Evolutionary conservation across 805 yeast species (phyloP), one percentile per base, ranked within the genome.

Genomic region (Millerozyma miso): DNA sequence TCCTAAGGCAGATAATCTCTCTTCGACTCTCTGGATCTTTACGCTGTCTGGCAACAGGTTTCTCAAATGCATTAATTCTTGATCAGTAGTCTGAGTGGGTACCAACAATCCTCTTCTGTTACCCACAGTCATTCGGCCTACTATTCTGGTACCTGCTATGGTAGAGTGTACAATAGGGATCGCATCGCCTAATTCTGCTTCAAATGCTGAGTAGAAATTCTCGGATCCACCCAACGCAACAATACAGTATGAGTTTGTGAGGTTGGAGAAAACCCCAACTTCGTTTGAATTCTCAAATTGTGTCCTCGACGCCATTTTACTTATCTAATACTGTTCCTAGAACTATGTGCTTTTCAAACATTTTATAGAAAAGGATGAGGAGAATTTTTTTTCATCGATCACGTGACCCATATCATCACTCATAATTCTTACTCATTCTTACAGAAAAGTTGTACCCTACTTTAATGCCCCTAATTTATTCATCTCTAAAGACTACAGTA

Each of bases 101-200:
- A 93, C 99, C 45, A 93, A 77, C 51, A 93, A 73, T 31, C 99
- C 99, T 65, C 98, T 81, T 74, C 99, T 85, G 79, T 93, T 93
- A 58, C 96, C 99, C 36, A 97, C 97, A 34, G 97, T 86, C 95
- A 93, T 85, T 67, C 99, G 80, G 59, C 99, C 99, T 47, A 93
- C 85, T 52, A 93, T 93, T 71, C 99, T 84, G 58, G 96, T 90
- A 55, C 99, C 99, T 26, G 97, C 97, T 56, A 93, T 93, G 46
- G 99, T 93, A 42, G 98, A 88, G 63, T 93, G 97, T 50, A 88
- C 93, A 58, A 93, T 88, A 41, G 99, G 99, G 49, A 93, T 81
- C 41, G 88, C 89, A 67, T 90, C 98, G 48, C 97, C 97, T 50
- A 95, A 74, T 68, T 93, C 97, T 41, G 97, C 96, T 74, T 93